Conservation (phyloP, 78 protist species). For the Dictyostelium firmibasis region DNA sequence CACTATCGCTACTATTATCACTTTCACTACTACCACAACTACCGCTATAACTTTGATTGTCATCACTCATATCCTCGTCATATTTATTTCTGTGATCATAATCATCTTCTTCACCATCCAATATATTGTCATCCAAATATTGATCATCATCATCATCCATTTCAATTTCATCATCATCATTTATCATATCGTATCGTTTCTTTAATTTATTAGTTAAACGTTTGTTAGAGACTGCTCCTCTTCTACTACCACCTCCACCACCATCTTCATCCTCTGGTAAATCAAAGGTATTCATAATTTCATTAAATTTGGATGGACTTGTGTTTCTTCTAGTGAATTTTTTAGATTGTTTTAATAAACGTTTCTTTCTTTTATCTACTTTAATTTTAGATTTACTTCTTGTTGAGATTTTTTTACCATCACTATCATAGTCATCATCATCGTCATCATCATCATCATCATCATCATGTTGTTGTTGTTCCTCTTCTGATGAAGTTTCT, state of each 20-base stretch:
- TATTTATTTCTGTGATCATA: neutral
- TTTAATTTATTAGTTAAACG: neutral
- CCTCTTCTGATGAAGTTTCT: neutral
- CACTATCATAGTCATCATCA: slow-evolving; percentile 16
- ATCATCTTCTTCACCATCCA: neutral
- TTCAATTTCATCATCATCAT: neutral
- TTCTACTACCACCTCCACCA: neutral
- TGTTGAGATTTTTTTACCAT: slow-evolving; percentile 9
- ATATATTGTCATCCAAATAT: neutral
- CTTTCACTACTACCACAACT: neutral
- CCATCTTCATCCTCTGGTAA: slow-evolving; percentile 27
- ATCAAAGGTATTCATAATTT: slow-evolving; percentile 49
- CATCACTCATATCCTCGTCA: neutral
- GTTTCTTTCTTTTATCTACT: neutral
- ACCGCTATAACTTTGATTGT: neutral
- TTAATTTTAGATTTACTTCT: slow-evolving; percentile 1
- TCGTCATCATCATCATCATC: neutral
- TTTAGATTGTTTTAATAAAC: neutral
- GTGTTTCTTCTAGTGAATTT: slow-evolving; percentile 45
- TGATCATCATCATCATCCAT: slow-evolving; percentile 9
- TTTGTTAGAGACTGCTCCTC: neutral
- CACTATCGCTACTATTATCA: neutral
- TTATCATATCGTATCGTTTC: neutral
- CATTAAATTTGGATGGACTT: slow-evolving; percentile 20
- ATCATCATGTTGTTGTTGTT: neutral